phyloP scores from a whole-genome alignment of 345 rosid species.

The Rhodamnia rubescens region DNA sequence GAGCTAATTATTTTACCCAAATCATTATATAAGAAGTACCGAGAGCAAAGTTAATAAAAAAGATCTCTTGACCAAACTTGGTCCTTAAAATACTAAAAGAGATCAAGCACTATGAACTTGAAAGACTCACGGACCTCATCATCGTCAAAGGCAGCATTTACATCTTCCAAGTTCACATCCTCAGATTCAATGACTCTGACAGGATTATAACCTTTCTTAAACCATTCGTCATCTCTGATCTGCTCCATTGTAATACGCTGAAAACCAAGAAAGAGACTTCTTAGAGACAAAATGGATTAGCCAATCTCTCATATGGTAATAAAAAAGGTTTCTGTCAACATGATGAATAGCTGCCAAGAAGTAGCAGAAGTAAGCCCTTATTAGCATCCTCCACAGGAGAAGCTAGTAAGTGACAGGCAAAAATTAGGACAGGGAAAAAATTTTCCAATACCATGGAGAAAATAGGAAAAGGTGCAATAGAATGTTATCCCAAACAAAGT shows the following conservation, averaged over 20 bases:
- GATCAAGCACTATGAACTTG: neutral
- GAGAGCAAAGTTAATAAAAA: neutral
- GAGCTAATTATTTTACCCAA: neutral
- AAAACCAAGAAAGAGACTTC: conserved; percentile 1
- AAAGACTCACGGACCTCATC: conserved; percentile 54
- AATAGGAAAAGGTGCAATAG: neutral
- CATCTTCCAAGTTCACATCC: conserved; percentile 89
- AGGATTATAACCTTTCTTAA: conserved; percentile 50
- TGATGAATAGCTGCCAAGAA: neutral
- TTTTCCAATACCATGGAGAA: neutral
- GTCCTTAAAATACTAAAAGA: neutral
- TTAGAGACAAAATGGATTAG: neutral
- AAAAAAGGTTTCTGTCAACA: neutral
- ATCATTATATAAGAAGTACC: neutral
- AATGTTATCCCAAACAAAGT: neutral
- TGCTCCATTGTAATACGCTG: conserved; percentile 84
- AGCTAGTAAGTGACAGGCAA: neutral
- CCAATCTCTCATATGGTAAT: neutral
- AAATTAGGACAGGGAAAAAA: neutral
- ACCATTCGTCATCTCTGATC: conserved; percentile 81
- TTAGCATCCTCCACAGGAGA: neutral
- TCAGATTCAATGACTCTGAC: conserved; percentile 68
- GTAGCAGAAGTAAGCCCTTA: neutral
- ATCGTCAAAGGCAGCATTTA: conserved; percentile 83
- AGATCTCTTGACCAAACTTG: neutral